phyloP scores from a whole-genome alignment of 306 rosid genomes.

The Gynostemma pentaphyllum region DNA sequence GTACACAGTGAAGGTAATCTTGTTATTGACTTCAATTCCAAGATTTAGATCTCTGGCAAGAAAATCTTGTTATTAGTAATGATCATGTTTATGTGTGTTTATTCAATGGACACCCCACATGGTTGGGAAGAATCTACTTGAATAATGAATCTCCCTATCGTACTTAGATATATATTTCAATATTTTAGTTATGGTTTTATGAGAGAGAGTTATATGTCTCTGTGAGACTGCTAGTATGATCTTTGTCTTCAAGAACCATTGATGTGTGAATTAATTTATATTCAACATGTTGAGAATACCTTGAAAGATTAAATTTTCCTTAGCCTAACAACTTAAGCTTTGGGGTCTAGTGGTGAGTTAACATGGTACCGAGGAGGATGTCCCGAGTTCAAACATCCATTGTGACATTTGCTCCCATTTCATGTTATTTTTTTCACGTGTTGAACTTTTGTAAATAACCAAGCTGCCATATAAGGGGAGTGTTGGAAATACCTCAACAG shows the following conservation, averaged over 20 bases:
- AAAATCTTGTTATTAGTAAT: background rate
- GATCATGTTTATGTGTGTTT: background rate
- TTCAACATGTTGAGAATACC: too few species aligned
- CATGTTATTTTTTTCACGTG: too few species aligned
- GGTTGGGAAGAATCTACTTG: background rate
- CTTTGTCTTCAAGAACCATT: background rate
- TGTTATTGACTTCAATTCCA: background rate
- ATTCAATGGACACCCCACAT: background rate
- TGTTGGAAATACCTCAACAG: too few species aligned
- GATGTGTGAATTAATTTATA: background rate
- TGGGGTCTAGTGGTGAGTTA: too few species aligned
- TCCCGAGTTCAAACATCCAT: too few species aligned
- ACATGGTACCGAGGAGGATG: too few species aligned
- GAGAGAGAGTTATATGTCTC: background rate
- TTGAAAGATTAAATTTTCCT: too few species aligned
- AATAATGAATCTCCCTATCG: background rate
- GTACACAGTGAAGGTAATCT: conserved; percentile 78
- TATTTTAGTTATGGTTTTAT: background rate
- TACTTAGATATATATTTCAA: background rate
- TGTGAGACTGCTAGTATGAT: background rate
- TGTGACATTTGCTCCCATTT: too few species aligned
- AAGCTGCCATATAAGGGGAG: too few species aligned
- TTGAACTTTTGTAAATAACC: too few species aligned
- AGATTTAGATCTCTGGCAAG: background rate
- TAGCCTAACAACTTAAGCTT: too few species aligned